phyloP scores from a whole-genome alignment of 345 rosid genomes.

The Laguncularia racemosa region DNA sequence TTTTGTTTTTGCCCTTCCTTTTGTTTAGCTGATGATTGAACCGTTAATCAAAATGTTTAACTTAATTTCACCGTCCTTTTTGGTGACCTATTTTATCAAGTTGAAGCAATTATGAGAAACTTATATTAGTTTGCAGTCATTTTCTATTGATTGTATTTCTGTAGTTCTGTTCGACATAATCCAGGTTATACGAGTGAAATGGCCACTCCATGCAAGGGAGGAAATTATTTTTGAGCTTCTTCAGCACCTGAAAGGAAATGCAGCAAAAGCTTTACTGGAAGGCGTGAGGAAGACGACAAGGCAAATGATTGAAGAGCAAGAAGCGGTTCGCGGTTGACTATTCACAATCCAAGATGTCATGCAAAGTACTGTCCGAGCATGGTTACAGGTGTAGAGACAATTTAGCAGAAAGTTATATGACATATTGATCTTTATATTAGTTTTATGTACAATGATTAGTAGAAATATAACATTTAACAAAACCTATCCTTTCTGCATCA shows the following conservation, averaged over 20 bases:
- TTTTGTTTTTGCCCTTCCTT: too few species aligned
- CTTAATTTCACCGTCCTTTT: too few species aligned
- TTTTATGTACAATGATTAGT: too few species aligned
- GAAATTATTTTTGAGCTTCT: conserved; percentile 64
- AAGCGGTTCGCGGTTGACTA: conserved; percentile 50
- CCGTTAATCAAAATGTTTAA: too few species aligned
- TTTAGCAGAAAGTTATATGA: neutral
- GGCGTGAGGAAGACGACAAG: conserved; percentile 41
- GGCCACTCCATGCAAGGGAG: conserved; percentile 66
- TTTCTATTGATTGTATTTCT: too few species aligned
- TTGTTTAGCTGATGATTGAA: too few species aligned
- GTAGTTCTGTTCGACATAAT: neutral
- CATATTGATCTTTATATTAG: too few species aligned
- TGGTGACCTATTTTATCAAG: too few species aligned
- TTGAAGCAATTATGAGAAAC: too few species aligned
- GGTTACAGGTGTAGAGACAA: conserved; percentile 42
- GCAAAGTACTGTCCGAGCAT: conserved; percentile 60
- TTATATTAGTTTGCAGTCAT: too few species aligned
- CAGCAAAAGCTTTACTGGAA: conserved; percentile 29
- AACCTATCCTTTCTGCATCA: too few species aligned
- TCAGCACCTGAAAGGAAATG: conserved; percentile 45
- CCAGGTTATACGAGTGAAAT: conserved; percentile 62
- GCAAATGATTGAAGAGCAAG: conserved; percentile 56
- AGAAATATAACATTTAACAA: too few species aligned
- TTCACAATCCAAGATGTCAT: conserved; percentile 61